Conservation (phyloP, 768 basidiomycete species). For the Gymnopilus dilepis region DNA sequence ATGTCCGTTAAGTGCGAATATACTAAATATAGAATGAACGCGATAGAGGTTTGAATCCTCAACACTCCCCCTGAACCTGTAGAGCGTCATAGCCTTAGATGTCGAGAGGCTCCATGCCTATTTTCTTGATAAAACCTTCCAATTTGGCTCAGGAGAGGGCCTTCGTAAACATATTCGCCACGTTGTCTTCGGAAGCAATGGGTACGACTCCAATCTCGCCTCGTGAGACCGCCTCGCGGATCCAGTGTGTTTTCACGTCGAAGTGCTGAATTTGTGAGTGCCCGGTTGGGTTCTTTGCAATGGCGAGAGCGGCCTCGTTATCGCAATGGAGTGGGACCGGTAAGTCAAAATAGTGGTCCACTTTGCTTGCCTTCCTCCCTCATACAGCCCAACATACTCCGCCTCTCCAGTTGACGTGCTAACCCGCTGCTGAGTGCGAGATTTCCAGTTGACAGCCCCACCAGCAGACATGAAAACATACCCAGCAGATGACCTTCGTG, state of each 20-base stretch:
- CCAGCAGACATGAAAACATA: constrained; percentile 11
- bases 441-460: constrained; percentile 8
- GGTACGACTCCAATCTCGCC: not conserved
- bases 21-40: too few relatives aligned
- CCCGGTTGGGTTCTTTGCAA: too few relatives aligned
- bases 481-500: constrained; percentile 7
- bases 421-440: constrained; percentile 6
- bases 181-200: constrained; percentile 2
- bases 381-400: constrained; percentile 10
- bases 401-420: constrained; percentile 11
- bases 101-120: constrained; percentile 7
- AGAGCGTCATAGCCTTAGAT: not conserved
- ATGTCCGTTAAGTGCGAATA: too few relatives aligned
- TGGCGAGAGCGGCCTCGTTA: too few relatives aligned
- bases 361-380: constrained; percentile 7
- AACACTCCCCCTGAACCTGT: constrained; percentile 7
- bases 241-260: too few relatives aligned
- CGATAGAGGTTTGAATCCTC: too few relatives aligned
- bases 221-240: not conserved
- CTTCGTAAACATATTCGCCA: constrained; percentile 7
- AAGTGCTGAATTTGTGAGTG: too few relatives aligned
- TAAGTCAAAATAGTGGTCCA: constrained; percentile 1
- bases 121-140: constrained; percentile 3
- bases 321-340: not conserved
- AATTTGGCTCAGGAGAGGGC: not conserved